Conservation (phyloP, 177 flowering plant genomes). For the Telopea speciosissima region DNA sequence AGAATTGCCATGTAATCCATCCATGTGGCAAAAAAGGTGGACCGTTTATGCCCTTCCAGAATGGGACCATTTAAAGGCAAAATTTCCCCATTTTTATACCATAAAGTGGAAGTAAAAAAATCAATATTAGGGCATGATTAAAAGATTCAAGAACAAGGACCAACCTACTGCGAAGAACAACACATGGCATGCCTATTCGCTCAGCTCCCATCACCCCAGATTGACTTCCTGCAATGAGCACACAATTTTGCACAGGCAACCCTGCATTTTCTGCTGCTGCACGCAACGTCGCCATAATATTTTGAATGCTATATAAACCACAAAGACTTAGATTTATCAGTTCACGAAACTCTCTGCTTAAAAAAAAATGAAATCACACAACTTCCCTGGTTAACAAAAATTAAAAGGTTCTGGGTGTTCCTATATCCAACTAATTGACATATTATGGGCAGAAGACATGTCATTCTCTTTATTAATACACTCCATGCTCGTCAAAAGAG, state of each 20-base stretch:
- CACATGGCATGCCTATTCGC: slow-evolving; percentile 70
- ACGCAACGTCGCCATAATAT: slow-evolving; percentile 64
- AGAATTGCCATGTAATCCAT: no score
- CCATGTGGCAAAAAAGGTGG: no score
- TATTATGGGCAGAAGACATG: no score
- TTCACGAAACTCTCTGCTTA: not conserved
- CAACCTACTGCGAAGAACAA: slow-evolving; percentile 82
- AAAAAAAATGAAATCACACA: not conserved
- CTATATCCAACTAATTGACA: no score
- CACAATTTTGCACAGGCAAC: slow-evolving; percentile 51
- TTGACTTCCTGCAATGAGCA: slow-evolving; percentile 81
- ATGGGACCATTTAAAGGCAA: no score
- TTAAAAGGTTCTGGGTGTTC: not conserved
- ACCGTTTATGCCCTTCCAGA: no score
- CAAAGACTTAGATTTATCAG: not conserved
- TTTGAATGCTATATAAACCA: slow-evolving; percentile 44
- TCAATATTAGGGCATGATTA: not conserved
- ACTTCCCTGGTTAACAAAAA: no score
- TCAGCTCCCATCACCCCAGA: slow-evolving; percentile 71
- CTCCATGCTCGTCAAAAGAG: no score
- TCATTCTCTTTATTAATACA: no score
- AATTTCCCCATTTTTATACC: no score
- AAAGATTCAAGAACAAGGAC: not conserved
- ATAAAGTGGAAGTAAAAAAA: not conserved
- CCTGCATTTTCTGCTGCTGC: slow-evolving; percentile 82